phyloP scores from a whole-genome alignment of 352 stramenopile species.

The Phytophthora sp. region DNA sequence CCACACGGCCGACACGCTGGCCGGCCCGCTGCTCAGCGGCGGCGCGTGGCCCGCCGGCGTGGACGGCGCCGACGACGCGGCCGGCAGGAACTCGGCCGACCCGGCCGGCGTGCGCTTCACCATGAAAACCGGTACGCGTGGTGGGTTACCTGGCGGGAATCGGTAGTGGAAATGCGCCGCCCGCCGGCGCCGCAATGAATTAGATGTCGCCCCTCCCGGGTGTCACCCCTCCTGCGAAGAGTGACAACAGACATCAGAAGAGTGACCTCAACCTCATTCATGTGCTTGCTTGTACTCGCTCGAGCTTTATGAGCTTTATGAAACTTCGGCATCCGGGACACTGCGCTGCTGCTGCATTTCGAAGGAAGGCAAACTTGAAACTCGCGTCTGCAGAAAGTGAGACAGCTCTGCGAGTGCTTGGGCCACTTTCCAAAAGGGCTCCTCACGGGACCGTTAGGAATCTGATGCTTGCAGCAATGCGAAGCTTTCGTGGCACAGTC shows the following conservation, averaged over 20 bases:
- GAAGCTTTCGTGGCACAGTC: not conserved
- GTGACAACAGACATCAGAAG: constrained; percentile 2
- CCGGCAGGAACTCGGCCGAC: constrained; percentile 29
- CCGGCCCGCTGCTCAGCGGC: constrained; percentile 31
- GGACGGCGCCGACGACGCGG: constrained; percentile 6
- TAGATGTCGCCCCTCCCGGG: constrained; percentile 14
- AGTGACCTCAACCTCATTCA: constrained; percentile 4
- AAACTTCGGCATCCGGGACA: too few relatives aligned
- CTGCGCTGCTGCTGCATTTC: too few relatives aligned
- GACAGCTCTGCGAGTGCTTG: too few relatives aligned
- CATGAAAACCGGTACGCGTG: constrained; percentile 44
- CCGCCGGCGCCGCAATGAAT: not conserved
- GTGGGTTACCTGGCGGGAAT: not conserved
- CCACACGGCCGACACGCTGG: constrained; percentile 83
- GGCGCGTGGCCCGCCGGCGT: constrained; percentile 1
- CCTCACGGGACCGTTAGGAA: constrained; percentile 1
- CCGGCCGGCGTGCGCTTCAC: constrained; percentile 20
- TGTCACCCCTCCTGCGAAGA: not conserved
- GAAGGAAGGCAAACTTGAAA: too few relatives aligned
- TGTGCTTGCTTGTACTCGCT: too few relatives aligned
- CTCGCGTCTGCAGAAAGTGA: too few relatives aligned
- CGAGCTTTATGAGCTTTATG: too few relatives aligned
- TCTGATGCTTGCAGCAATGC: constrained; percentile 6
- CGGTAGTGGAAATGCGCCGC: constrained; percentile 1
- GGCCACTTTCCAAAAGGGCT: too few relatives aligned